A percentile compares a stretch with the other conserved stretches of the same genome.
Conservation (phyloP, 495 filamentous ascomycete genomes). For the Penicillium chermesinum region DNA sequence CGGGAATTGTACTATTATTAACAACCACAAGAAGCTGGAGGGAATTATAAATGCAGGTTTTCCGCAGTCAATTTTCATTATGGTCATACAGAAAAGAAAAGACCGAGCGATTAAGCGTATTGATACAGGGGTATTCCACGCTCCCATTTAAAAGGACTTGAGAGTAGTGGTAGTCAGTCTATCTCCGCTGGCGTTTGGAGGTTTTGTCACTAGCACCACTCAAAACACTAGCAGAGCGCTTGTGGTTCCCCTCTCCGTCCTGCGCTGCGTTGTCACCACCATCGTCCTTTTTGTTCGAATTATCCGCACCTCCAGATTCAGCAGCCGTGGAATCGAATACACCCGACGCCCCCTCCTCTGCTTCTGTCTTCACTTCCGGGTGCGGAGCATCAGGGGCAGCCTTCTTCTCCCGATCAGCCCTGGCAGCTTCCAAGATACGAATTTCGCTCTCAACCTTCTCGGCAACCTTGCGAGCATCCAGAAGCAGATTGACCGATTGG, state of each 20-base stretch:
- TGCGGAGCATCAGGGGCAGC: constrained; percentile 20
- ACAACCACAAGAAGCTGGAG: background rate
- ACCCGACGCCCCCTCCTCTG: constrained; percentile 23
- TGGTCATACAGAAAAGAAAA: constrained; percentile 36
- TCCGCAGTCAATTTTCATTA: constrained; percentile 23
- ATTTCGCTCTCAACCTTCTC: constrained; percentile 88
- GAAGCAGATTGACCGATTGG: constrained; percentile 61
- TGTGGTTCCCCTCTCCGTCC: constrained; percentile 43
- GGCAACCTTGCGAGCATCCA: constrained; percentile 75
- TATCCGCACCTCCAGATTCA: constrained; percentile 1
- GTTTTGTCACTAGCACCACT: constrained; percentile 66
- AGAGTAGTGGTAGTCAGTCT: constrained; percentile 8
- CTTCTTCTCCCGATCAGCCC: constrained; percentile 55
- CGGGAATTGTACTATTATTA: constrained; percentile 14
- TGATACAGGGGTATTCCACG: constrained; percentile 2
- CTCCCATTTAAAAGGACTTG: constrained; percentile 5
- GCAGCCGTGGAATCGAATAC: constrained; percentile 16
- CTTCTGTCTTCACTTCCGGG: constrained; percentile 35
- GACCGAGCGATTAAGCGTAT: constrained; percentile 8
- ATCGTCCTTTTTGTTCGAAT: constrained; percentile 4
- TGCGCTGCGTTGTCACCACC: constrained; percentile 14
- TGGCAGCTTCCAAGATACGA: constrained; percentile 59
- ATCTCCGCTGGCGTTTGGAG: constrained; percentile 66
- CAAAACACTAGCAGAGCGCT: constrained; percentile 72
- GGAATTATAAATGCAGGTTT: constrained; percentile 12